phyloP scores from a whole-genome alignment of 768 basidiomycete genomes.

The Trametes elegans region DNA sequence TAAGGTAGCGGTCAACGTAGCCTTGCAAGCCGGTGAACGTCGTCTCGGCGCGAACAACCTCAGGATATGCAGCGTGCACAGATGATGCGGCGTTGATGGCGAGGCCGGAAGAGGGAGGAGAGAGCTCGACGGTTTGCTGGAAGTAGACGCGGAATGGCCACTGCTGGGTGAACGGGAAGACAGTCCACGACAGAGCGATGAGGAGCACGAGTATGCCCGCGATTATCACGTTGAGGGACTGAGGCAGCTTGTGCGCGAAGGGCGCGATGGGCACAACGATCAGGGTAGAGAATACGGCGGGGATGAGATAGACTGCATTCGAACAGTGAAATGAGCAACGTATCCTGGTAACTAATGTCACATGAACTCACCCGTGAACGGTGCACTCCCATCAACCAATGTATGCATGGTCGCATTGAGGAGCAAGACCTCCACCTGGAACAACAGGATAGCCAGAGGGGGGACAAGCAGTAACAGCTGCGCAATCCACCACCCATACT shows the following conservation, averaged over 20 bases:
- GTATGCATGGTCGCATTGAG: slow-evolving; percentile 54
- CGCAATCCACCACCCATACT: slow-evolving; percentile 54
- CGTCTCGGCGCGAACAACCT: slow-evolving; percentile 38
- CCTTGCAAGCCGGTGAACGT: slow-evolving; percentile 42
- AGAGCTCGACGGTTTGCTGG: slow-evolving; percentile 55
- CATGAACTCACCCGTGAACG: slow-evolving; percentile 47
- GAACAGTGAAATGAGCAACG: too few species aligned
- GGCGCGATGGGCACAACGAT: slow-evolving; percentile 61
- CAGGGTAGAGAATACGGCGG: slow-evolving; percentile 47
- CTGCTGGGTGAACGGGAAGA: slow-evolving; percentile 59
- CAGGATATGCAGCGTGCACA: background rate
- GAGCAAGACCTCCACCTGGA: slow-evolving; percentile 48
- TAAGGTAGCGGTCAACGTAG: slow-evolving; percentile 42
- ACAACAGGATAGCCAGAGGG: slow-evolving; percentile 49
- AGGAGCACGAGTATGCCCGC: slow-evolving; percentile 43
- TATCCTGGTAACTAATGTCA: too few species aligned
- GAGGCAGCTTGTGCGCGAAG: slow-evolving; percentile 55
- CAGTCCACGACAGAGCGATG: slow-evolving; percentile 29
- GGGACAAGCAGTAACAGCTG: slow-evolving; percentile 57
- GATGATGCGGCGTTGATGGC: background rate
- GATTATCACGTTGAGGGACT: slow-evolving; percentile 34
- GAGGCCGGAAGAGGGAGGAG: background rate
- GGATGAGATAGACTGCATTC: slow-evolving; percentile 46
- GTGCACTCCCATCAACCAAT: slow-evolving; percentile 57
- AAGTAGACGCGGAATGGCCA: slow-evolving; percentile 72